Evolutionary conservation across 768 basidiomycete genomes (phyloP).

Genomic region (Lyophyllum atratum): DNA sequence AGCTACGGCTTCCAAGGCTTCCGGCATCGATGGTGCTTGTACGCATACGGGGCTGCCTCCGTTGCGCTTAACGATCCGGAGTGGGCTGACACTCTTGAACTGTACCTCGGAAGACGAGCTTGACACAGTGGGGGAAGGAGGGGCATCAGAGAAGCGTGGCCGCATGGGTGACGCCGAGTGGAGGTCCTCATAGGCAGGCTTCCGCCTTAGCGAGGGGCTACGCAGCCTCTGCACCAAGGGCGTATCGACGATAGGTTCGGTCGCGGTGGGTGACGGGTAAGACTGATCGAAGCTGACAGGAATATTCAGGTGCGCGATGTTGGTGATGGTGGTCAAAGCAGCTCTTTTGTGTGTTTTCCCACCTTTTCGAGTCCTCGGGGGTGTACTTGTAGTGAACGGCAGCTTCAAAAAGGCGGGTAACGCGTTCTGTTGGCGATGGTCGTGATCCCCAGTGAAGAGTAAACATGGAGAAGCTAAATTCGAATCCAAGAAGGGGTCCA

Average conservation of each 20-base stretch:
- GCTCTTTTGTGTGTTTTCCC: slow-evolving; percentile 17
- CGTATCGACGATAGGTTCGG: slow-evolving; percentile 8
- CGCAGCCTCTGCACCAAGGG: slow-evolving; percentile 5
- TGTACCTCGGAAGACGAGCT: slow-evolving; percentile 3
- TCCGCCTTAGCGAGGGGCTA: slow-evolving; percentile 11
- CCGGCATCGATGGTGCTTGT: slow-evolving; percentile 5
- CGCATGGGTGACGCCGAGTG: slow-evolving; percentile 7
- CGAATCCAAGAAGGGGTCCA: slow-evolving; percentile 11
- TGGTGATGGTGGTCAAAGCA: slow-evolving; percentile 3
- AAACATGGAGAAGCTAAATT: background rate
- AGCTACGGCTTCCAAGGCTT: slow-evolving; percentile 11
- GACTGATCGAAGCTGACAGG: background rate
- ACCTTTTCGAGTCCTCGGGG: slow-evolving; percentile 4
- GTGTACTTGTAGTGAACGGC: slow-evolving; percentile 14
- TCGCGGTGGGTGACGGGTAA: background rate
- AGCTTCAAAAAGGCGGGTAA: background rate
- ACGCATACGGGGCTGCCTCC: background rate
- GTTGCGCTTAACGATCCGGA: slow-evolving; percentile 21
- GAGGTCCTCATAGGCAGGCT: slow-evolving; percentile 8
- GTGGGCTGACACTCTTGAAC: slow-evolving; percentile 9
- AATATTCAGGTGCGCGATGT: slow-evolving; percentile 2
- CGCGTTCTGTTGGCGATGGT: background rate
- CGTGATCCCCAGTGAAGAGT: background rate
- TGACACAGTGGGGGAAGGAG: slow-evolving; percentile 2
- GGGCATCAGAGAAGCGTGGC: background rate